phyloP scores from a whole-genome alignment of 805 yeast species.

The Candida patagonica region DNA sequence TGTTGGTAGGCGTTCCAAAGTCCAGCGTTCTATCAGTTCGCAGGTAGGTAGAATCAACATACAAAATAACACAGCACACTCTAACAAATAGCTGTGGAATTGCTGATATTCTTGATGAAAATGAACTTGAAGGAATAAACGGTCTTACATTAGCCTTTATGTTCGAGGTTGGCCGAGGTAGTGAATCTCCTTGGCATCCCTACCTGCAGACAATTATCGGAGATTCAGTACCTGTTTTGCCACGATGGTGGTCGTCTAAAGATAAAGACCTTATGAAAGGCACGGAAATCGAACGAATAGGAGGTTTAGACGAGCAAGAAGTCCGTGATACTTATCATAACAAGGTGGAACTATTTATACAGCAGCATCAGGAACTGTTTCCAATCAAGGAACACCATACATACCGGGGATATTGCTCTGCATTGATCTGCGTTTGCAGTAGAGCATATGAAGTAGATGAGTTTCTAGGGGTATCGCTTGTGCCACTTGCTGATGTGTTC shows the following conservation, averaged over 20 bases:
- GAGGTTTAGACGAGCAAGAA: constrained; percentile 45
- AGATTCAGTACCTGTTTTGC: constrained; percentile 34
- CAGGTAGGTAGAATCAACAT: constrained; percentile 14
- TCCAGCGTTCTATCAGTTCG: constrained; percentile 24
- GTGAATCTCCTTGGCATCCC: constrained; percentile 71
- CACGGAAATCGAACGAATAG: constrained; percentile 53
- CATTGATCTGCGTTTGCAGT: constrained; percentile 58
- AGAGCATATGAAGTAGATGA: constrained; percentile 77
- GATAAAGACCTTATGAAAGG: constrained; percentile 39
- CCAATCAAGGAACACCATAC: constrained; percentile 9
- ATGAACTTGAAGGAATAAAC: constrained; percentile 51
- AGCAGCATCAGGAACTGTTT: constrained; percentile 13
- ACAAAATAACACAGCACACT: no score
- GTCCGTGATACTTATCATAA: constrained; percentile 31
- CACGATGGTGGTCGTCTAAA: constrained; percentile 55
- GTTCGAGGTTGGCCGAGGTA: constrained; percentile 53
- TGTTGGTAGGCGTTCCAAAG: constrained; percentile 28
- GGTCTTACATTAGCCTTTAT: constrained; percentile 60
- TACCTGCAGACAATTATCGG: constrained; percentile 40
- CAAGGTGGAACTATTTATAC: constrained; percentile 26
- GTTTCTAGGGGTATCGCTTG: constrained; percentile 64
- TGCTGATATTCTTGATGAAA: constrained; percentile 58
- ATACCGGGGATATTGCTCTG: constrained; percentile 31
- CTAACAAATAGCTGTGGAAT: constrained; percentile 30
- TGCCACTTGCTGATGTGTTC: constrained; percentile 87